Evolutionary conservation across 148 eudicot genomes (phyloP), one percentile per base, ranked within the genome.

Genomic region (Silene latifolia): DNA sequence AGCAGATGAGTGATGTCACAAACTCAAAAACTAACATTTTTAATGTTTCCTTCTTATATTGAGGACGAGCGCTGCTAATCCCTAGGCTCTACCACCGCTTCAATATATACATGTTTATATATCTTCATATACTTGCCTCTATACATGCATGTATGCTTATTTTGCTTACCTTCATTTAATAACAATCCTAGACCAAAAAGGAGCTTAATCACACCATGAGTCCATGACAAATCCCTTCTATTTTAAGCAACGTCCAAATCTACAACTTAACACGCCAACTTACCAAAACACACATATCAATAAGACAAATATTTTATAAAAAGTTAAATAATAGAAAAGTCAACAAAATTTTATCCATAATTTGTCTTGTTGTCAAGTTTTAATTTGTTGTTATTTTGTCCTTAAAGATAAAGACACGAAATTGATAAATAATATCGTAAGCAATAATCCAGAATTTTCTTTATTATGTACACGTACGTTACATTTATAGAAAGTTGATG

Each of bases 401-500:
- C 24, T 69, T 46, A 17, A 20, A 66, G 23, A 9, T 48, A 69
- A 67, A 29, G 79, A 69, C 74, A 42, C 21, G 7, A 58, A 8
- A 42, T 25, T 64, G 5, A 39, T 39, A 39, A 39, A 39, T 39
- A 7, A 46, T 47, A 46, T 69, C 74, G 54, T 76, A 60, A 60
- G 79, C 79, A 76, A 67, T 62, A 15, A 44, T 67, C 73, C 5
- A 68, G 59, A 69, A 25, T 5, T 61, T 47, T 69, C 47, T 42
- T 42, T 59, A 39, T 69, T 67, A 17, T 20, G 60, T 69, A 76
- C 74, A 76, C 73, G 73, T 59, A 76, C 59, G 42, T 59, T 60
- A 71, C 72, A 67, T 71, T 76, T 76, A 7, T 8, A 53, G 78
- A 67, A 76, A 76, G 78, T 67, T 67, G 59, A 56, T 75, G 39